Conservation (phyloP, 208 protist species). For the Leishmania major region DNA sequence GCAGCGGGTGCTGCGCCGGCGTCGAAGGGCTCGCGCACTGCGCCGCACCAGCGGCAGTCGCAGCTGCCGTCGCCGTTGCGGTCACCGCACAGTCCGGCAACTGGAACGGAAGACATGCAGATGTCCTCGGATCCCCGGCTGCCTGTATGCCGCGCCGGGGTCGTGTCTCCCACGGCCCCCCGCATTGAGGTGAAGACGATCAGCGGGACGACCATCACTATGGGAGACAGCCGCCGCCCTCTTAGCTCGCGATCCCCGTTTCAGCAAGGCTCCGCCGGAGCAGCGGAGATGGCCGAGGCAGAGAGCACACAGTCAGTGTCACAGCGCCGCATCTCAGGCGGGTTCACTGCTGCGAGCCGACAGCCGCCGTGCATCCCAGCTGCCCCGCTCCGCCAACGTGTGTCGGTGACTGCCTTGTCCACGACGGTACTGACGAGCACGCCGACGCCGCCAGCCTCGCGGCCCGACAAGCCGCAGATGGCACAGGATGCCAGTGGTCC, state of each 20-base stretch:
- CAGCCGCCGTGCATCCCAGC: not conserved
- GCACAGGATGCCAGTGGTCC: not conserved
- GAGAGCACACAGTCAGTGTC: not conserved
- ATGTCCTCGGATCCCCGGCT: not conserved
- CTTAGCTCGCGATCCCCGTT: not conserved
- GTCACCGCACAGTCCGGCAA: not conserved
- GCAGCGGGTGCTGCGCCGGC: not conserved
- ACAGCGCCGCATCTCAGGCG: slow-evolving; percentile 10
- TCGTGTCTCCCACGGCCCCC: slow-evolving; percentile 3
- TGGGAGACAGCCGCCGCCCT: not conserved
- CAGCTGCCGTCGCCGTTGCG: not conserved
- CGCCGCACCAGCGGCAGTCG: not conserved
- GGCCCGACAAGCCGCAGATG: not conserved
- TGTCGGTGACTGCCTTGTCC: not conserved
- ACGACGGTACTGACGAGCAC: not conserved
- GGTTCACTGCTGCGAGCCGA: not conserved
- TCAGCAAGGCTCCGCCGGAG: not conserved
- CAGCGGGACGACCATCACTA: not conserved
- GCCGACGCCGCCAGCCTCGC: not conserved
- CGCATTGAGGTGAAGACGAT: slow-evolving; percentile 8
- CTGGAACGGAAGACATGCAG: not conserved
- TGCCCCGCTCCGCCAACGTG: not conserved
- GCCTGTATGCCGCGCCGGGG: slow-evolving; percentile 13
- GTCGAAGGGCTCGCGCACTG: not conserved
- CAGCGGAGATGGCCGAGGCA: not conserved